Base-by-base conservation (phyloP, 192 early-diverging fungal species). In the Gamsiella multidivaricata region DNA sequence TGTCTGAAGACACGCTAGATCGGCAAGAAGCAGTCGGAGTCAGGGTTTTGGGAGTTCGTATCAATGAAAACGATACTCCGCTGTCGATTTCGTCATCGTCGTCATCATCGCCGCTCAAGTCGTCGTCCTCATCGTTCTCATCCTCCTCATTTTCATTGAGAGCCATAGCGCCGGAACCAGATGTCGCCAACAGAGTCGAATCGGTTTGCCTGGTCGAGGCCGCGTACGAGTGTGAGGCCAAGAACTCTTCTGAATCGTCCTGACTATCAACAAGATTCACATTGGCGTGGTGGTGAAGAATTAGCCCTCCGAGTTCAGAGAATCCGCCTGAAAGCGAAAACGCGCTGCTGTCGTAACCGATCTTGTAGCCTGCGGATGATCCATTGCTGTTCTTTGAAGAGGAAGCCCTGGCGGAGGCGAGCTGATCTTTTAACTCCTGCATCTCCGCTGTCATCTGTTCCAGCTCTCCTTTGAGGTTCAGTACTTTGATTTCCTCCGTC, bases 241-340 rank as follows among this genome's bases (percentile, higher is more conserved):
- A 20, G 66, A 66, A 75, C 51, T 65, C 64, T 29, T 75, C 71
- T 25, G 71, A 65, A 31, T 75, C 71, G 33, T 64, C 62, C 17
- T 73, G 62, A n/a, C 70, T 36, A 45, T 22, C 47, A 54, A 73
- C 65, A 11, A 73, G 36, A 10, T 28, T 18, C 54, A 43, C 3
- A 17, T 54, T 73, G 22, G 57, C 22, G 15, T 46, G 53, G 18
- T 26, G 26, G 23, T 63, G 29, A 2, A 61, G 31, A 46, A 66
- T 46, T n/a, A 64, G 31, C 11, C 71, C 62, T 32, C 71, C 58
- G 10, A 66, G 12, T 11, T 53, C 61, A 3, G 71, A 66, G 51
- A 75, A 23, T 20, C 62, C 71, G 12, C 51, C 34, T 32, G 71
- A 61, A n/a, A 75, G 71, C 7, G 71, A 61, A 31, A 54, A 75